Evolutionary conservation across 345 rosid genomes (phyloP).

Genomic region (Melastoma malabathricum): DNA sequence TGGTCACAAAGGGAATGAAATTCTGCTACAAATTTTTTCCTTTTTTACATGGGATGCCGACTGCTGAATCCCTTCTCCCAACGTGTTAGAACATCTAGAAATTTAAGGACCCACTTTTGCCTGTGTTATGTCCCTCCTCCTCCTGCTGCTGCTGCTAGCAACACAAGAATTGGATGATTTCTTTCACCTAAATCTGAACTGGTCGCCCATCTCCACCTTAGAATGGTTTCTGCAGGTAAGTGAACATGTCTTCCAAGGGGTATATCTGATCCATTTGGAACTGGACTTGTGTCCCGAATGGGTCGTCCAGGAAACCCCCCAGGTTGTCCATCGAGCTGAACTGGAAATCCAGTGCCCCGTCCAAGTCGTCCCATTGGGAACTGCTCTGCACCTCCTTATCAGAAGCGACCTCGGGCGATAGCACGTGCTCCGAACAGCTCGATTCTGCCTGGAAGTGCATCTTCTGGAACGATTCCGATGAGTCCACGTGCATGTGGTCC

Average conservation of each 20-base stretch:
- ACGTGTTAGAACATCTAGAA: too few species aligned
- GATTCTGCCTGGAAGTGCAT: constrained; percentile 36
- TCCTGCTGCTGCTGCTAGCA: too few species aligned
- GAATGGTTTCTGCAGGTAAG: constrained; percentile 13
- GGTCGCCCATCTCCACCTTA: neutral
- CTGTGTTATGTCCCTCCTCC: too few species aligned
- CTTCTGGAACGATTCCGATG: constrained; percentile 42
- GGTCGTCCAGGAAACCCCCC: constrained; percentile 28
- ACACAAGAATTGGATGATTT: too few species aligned
- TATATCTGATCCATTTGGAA: constrained; percentile 29
- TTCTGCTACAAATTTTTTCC: too few species aligned
- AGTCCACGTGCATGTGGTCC: constrained; percentile 21
- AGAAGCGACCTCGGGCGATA: constrained; percentile 36
- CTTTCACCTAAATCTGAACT: too few species aligned
- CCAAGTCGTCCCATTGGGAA: constrained; percentile 23
- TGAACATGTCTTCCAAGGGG: constrained; percentile 24
- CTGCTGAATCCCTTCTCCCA: too few species aligned
- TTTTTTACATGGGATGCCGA: too few species aligned
- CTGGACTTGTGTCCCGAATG: constrained; percentile 29
- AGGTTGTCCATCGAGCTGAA: constrained; percentile 18
- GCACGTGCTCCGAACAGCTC: constrained; percentile 55
- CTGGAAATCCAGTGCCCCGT: constrained; percentile 19
- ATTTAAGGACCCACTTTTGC: too few species aligned
- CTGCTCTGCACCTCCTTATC: constrained; percentile 53
- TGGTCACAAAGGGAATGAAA: too few species aligned